A percentile compares a stretch with the other conserved stretches of the same genome.
Conservation (phyloP, 192 early-diverging fungal species). For the Podila verticillata region DNA sequence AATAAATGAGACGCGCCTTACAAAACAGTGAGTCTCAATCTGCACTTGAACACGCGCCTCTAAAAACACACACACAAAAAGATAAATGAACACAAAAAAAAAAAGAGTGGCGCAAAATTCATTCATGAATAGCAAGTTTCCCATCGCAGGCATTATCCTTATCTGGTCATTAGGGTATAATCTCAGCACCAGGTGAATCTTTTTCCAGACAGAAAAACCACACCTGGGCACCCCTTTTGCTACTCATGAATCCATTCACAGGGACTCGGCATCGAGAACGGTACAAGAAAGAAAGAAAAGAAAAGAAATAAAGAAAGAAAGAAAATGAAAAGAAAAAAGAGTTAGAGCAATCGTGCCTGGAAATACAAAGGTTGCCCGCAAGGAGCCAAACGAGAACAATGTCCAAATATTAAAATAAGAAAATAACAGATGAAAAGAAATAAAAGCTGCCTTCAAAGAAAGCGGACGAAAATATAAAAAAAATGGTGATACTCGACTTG, state of each 20-base stretch:
- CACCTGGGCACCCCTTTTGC: conserved; percentile 50
- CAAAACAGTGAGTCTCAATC: neutral
- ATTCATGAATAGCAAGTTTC: conserved; percentile 34
- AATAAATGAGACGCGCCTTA: neutral
- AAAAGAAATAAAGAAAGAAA: neutral
- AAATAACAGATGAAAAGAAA: neutral
- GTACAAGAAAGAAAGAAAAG: neutral
- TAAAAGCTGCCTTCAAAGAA: neutral
- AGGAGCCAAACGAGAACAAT: too few relatives aligned
- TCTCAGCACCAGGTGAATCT: conserved; percentile 46
- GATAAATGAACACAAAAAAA: conserved; percentile 8
- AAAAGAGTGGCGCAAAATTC: conserved; percentile 2
- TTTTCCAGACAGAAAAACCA: conserved; percentile 21
- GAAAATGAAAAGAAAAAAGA: conserved; percentile 3
- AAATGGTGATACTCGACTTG: conserved; percentile 1
- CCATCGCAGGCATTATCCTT: conserved; percentile 48
- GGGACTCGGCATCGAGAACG: neutral
- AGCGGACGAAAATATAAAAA: neutral
- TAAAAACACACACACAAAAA: neutral
- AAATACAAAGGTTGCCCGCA: too few relatives aligned
- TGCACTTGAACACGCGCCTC: neutral
- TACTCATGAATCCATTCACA: conserved; percentile 17
- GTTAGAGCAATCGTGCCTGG: neutral
- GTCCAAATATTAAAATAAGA: too few relatives aligned
- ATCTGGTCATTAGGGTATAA: conserved; percentile 47